Conservation (phyloP, 2,329 filamentous ascomycete genomes). For the Lecanoromycetidae sp. region DNA sequence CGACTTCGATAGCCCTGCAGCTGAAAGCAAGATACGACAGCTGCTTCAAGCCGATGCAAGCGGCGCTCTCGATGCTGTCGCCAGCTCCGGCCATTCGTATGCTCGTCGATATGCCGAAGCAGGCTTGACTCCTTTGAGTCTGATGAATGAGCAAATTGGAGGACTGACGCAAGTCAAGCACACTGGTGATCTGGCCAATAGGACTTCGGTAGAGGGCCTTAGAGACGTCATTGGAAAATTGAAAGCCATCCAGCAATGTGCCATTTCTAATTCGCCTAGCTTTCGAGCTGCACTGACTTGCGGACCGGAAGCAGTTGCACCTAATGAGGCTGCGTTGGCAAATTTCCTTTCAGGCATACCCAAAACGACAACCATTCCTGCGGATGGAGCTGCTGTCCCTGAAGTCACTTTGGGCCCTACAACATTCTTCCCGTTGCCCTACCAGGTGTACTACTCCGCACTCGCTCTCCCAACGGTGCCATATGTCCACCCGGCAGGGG, state of each 20-base stretch:
- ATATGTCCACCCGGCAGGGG: slow-evolving; percentile 62
- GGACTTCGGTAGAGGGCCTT: slow-evolving; percentile 56
- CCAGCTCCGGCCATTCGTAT: slow-evolving; percentile 77
- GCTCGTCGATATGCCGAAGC: slow-evolving; percentile 76
- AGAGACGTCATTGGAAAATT: slow-evolving; percentile 69
- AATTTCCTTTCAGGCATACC: slow-evolving; percentile 58
- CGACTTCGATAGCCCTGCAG: slow-evolving; percentile 73
- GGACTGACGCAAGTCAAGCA: slow-evolving; percentile 86
- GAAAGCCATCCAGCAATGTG: slow-evolving; percentile 70
- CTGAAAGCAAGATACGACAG: slow-evolving; percentile 70
- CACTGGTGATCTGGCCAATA: slow-evolving; percentile 63
- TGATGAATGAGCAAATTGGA: slow-evolving; percentile 68
- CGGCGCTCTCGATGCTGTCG: slow-evolving; percentile 82
- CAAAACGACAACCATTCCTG: slow-evolving; percentile 27
- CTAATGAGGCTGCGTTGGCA: slow-evolving; percentile 59
- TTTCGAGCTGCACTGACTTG: slow-evolving; percentile 80
- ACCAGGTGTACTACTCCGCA: slow-evolving; percentile 92
- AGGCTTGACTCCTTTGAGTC: slow-evolving; percentile 58
- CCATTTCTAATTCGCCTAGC: slow-evolving; percentile 52
- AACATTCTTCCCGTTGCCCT: slow-evolving; percentile 86
- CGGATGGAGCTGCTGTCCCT: slow-evolving; percentile 20
- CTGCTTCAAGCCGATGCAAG: slow-evolving; percentile 77
- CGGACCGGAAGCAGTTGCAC: slow-evolving; percentile 55
- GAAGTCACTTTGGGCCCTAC: slow-evolving; percentile 39
- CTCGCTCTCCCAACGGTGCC: slow-evolving; percentile 71